Evolutionary conservation across 2,329 filamentous ascomycete species (phyloP).

Genomic region (Cladosporium sp.): DNA sequence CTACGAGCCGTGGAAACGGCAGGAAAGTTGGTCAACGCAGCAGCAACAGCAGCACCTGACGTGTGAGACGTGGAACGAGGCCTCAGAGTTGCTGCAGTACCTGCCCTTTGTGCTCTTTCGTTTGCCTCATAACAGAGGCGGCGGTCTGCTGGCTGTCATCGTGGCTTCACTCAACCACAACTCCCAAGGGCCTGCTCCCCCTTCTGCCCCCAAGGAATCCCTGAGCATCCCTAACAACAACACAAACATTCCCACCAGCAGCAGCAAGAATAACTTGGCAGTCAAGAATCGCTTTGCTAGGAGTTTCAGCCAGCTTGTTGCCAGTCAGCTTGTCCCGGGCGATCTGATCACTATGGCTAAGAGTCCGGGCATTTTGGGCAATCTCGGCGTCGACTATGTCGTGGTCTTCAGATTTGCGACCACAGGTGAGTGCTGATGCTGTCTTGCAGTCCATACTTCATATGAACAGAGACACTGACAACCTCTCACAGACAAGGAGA

Average conservation of each 20-base stretch:
- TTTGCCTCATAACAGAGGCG: constrained; percentile 7
- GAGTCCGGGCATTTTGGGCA: constrained; percentile 39
- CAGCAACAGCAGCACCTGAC: background rate
- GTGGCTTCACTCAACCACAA: background rate
- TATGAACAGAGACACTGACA: background rate
- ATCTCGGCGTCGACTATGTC: constrained; percentile 80
- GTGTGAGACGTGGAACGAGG: constrained; percentile 1
- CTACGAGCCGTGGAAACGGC: background rate
- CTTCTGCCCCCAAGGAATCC: constrained; percentile 3
- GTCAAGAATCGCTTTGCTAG: constrained; percentile 15
- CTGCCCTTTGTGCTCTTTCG: constrained; percentile 5
- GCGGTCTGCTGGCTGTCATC: constrained; percentile 10
- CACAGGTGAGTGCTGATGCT: constrained; percentile 48
- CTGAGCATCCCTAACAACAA: constrained; percentile 2
- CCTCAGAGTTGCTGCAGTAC: constrained; percentile 1
- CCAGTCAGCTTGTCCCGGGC: constrained; percentile 26
- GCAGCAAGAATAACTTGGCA: background rate
- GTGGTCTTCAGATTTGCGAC: constrained; percentile 70
- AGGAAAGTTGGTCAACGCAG: background rate
- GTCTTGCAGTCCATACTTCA: background rate
- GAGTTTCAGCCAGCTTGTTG: constrained; percentile 27
- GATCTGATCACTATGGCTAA: constrained; percentile 27
- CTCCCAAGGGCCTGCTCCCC: background rate
- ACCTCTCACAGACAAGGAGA: constrained; percentile 54
- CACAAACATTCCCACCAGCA: background rate